phyloP scores from a whole-genome alignment of 1,284 basidiomycete species.

The Trichosporon sp. region DNA sequence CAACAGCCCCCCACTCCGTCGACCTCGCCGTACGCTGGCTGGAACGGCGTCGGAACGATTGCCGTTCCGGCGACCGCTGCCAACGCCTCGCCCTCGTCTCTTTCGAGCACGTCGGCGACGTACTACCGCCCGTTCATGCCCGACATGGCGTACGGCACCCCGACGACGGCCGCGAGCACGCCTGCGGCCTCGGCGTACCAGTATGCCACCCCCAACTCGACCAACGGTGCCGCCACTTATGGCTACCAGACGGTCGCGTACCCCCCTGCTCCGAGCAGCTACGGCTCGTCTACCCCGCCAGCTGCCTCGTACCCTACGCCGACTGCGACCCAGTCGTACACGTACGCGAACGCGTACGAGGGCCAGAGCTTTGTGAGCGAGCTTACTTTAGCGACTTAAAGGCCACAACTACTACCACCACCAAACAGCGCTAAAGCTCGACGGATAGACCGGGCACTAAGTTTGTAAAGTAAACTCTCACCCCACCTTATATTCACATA shows the following conservation, averaged over 20 bases:
- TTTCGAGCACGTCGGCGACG: neutral
- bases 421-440: neutral
- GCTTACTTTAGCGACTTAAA: neutral
- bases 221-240: neutral
- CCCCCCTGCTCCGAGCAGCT: neutral
- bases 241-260: neutral
- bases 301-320: neutral
- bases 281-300: neutral
- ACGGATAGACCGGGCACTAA: neutral
- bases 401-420: too few relatives aligned
- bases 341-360: slow-evolving; percentile 4
- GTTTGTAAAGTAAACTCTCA: neutral
- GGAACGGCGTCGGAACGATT: slow-evolving; percentile 12
- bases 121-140: slow-evolving; percentile 12
- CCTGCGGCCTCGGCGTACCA: neutral
- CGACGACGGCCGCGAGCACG: neutral
- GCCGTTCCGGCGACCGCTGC: slow-evolving; percentile 3
- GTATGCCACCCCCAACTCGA: neutral
- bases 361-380: slow-evolving; percentile 3
- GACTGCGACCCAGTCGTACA: slow-evolving; percentile 3
- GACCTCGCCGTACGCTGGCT: slow-evolving; percentile 7
- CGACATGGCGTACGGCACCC: slow-evolving; percentile 7
- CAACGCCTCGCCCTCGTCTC: neutral
- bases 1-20: slow-evolving; percentile 10
- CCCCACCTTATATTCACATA: neutral